Evolutionary conservation across 352 stramenopile species (phyloP), one percentile per base, ranked within the genome.

Genomic region (Phytophthora tentaculata): DNA sequence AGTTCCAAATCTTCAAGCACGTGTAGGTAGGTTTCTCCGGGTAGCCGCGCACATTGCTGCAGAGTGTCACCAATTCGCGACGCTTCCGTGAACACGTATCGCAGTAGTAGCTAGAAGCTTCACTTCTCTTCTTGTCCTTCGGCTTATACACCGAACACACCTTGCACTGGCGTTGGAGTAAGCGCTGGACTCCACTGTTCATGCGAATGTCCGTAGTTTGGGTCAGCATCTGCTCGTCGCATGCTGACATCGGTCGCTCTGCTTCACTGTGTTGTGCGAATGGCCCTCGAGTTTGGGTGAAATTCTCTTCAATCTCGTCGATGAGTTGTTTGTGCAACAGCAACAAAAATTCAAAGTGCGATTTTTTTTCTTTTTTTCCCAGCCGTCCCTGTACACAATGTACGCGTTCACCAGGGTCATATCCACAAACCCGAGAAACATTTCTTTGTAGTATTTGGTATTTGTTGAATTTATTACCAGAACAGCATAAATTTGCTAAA

Each of bases 1-100:
- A n/a, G n/a, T n/a, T n/a, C 61, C 62, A 71, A 7, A 71, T 51
- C n/a, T 71, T 62, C 1, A 32, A 28, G 28, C 63, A 76, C 0
- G 57, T 69, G 1, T 61, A 45, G 13, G 2, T 13, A 3, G 51
- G 24, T 8, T 64, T 70, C 2, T 55, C 22, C 0, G 37, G 8
- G 20, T 61, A 55, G 0, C 62, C 62, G 1, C 28, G 48, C 1
- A 51, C 37, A 2, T 43, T 49, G 28, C 56, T 70, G 26, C 62
- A 64, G 6, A 64, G 39, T 4, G 37, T 63, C 1, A 61, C 17
- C 10, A 50, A 8, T 0, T 48, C 54, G 1, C 16, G 13, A 16
- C 51, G 52, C 0, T 23, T 17, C 3, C 44, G 28, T 2, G 45
- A 63, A 10, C n/a, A 54, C 63, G 49, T 5, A 5, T 24, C 24